These are phyloP conservation scores for Capniomyces stellatus DNA, from an alignment of 371 early-diverging fungal species.

Conservation along the genomic window DNA sequence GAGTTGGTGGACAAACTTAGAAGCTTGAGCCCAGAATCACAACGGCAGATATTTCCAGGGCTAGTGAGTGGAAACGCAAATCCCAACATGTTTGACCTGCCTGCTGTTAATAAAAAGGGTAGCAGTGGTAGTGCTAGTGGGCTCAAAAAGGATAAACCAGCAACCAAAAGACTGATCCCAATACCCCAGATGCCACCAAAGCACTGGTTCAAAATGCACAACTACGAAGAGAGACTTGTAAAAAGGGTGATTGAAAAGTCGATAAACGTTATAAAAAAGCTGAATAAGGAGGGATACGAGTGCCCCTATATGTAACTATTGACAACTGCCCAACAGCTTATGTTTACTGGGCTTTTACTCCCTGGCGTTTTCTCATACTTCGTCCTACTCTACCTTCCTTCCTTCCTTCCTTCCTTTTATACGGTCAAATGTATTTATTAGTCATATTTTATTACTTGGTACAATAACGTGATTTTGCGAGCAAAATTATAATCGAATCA, in stretches of 20 bases:
- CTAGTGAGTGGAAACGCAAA: slow-evolving; percentile 1
- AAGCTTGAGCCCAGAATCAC: slow-evolving; percentile 1
- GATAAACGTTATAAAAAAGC: background rate
- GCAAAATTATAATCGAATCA: too few relatives aligned
- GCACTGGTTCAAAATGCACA: background rate
- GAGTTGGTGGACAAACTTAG: background rate
- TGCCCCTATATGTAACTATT: background rate
- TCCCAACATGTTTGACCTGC: slow-evolving; percentile 2
- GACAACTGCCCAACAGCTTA: too few relatives aligned
- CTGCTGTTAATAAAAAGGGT: background rate
- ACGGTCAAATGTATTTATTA: too few relatives aligned
- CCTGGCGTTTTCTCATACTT: too few relatives aligned
- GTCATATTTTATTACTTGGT: too few relatives aligned
- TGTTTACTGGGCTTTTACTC: too few relatives aligned
- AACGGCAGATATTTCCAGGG: slow-evolving; percentile 7
- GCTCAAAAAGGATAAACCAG: background rate
- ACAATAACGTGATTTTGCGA: too few relatives aligned
- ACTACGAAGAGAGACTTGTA: background rate
- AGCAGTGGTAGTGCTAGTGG: background rate
- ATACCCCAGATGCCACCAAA: slow-evolving; percentile 5
- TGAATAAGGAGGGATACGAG: background rate
- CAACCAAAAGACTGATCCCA: slow-evolving; percentile 9
- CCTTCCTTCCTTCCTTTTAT: too few relatives aligned
- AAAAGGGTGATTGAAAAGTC: background rate
- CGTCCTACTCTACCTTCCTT: too few relatives aligned